Base-by-base conservation (phyloP, 2,329 filamentous ascomycete species). In the Aureobasidium musti region DNA sequence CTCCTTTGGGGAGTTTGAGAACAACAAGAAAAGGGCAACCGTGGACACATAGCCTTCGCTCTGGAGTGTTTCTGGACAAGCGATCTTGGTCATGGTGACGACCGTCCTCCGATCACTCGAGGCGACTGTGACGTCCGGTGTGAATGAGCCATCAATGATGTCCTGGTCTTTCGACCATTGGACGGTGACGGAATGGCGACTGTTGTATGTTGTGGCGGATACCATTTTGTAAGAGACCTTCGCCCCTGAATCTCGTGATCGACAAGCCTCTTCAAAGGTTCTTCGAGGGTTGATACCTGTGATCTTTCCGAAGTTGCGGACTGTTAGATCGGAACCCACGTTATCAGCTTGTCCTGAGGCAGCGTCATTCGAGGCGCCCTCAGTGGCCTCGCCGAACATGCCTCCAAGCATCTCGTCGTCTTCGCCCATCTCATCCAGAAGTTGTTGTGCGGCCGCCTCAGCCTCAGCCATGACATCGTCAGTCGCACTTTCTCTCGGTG, bases 1-100 rank as follows among this genome's bases (percentile, higher is more conserved):
- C 73, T 98, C 94, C 72, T 91, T 95, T 0, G 86, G 79, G 19
- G 88, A 91, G n/a, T 86, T 84, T 1, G 87, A 87, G 70, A 92
- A 97, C 0, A 96, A 82, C 47, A 91, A 84, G 75, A 96, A 97
- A 1, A 99, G 79, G 1, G 90, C 91, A 14, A 87, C 83, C 0
- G 92, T 96, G 6, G 92, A 91, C 49, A 95, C 84, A 71, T 89
- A 98, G 1, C 89, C 89, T 76, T 98, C 93, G 6, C 95, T 96
- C 75, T 99, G 93, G 70, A 88, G 87, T 14, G 82, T 71, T 63
- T 92, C 89, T 0, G 92, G 87, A 0, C 92, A 89, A 13, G 92
- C 90, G 50, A 96, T 78, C 0, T 84, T 83, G 4, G 80, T 82
- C 89, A 97, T 97, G 49, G 88, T 89, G 71, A 95, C 87, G 13